Base-by-base conservation (phyloP, 129 eudicot genomes). In the Escallonia herrerae region DNA sequence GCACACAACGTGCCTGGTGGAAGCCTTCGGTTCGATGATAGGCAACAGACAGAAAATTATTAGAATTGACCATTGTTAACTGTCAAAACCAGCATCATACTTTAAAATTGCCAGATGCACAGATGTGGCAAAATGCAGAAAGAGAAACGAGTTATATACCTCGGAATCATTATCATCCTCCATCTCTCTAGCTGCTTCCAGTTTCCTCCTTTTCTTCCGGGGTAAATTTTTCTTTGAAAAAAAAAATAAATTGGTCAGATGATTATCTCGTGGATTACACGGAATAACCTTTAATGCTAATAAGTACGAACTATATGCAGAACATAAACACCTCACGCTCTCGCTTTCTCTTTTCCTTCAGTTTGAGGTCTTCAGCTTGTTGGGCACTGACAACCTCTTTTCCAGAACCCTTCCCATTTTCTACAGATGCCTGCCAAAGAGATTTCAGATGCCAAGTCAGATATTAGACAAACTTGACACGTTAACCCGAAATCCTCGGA, bases 111-210 rank as follows among this genome's bases (percentile, higher is more conserved):
- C n/a, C n/a, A n/a, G n/a, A n/a, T n/a, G n/a, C 33, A 22, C 33
- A 22, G 33, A 22, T 22, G 33, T 22, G 1, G 33, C 48, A 8
- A 8, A 15, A 65, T 39, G 4, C 13, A 62, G 66, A 65, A 48
- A 61, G 51, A 46, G 13, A 52, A 41, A 43, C 0, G 39, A 67
- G 15, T 2, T 45, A 74, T 76, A 15, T 77, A 83, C 97, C 84
- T 81, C 83, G 47, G 57, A 66, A 59, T 76, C 98, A 62, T 78
- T 73, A 37, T 86, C 91, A 48, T 83, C 90, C 65, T 89, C 99
- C 81, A 69, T 79, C 80, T 88, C 96, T 76, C 99, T 81, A 63
- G 89, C 91, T 60, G 99, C 99, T 74, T 93, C 99, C 74, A 89
- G 82, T 76, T 80, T 83, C 79, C 99, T 86, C 62, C 99, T 67